These are phyloP conservation scores for Teratosphaeria zuluensis DNA, from an alignment of 2,329 filamentous ascomycete species.

Conservation along the genomic window DNA sequence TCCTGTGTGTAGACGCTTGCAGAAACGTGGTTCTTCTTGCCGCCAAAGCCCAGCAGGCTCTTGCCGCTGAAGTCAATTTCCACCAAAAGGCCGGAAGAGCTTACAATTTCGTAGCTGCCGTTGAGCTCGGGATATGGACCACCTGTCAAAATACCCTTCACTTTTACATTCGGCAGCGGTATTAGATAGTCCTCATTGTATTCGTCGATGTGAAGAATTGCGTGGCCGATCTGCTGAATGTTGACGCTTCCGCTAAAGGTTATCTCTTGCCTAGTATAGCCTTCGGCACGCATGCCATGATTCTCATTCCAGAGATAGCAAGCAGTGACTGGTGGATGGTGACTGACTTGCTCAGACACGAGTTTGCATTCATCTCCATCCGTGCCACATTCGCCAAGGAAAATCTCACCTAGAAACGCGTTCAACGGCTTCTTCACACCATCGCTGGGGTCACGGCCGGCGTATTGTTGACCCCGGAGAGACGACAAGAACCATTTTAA, in stretches of 20 bases:
- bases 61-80: constrained; percentile 37
- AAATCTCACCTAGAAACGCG: constrained; percentile 41
- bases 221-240: constrained; percentile 39
- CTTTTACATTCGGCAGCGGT: constrained; percentile 36
- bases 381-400: constrained; percentile 30
- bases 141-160: constrained; percentile 36
- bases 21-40: constrained; percentile 34
- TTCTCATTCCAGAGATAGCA: constrained; percentile 39
- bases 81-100: constrained; percentile 32
- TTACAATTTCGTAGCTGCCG: constrained; percentile 33
- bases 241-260: constrained; percentile 36
- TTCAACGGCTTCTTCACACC: constrained; percentile 44
- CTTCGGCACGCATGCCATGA: constrained; percentile 34
- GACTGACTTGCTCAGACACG: constrained; percentile 37
- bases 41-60: constrained; percentile 27
- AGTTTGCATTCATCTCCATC: constrained; percentile 31
- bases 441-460: constrained; percentile 31
- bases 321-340: constrained; percentile 39
- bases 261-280: constrained; percentile 39
- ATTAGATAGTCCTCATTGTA: constrained; percentile 37
- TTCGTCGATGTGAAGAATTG: constrained; percentile 34
- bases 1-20: constrained; percentile 27
- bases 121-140: constrained; percentile 36
- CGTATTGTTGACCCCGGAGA: constrained; percentile 40
- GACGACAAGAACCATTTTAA: constrained; percentile 42